A percentile compares a stretch with the other conserved stretches of the same genome.
These are phyloP conservation scores for Penicillium paxilli DNA, from an alignment of 495 filamentous ascomycete genomes.

Conservation along the genomic window DNA sequence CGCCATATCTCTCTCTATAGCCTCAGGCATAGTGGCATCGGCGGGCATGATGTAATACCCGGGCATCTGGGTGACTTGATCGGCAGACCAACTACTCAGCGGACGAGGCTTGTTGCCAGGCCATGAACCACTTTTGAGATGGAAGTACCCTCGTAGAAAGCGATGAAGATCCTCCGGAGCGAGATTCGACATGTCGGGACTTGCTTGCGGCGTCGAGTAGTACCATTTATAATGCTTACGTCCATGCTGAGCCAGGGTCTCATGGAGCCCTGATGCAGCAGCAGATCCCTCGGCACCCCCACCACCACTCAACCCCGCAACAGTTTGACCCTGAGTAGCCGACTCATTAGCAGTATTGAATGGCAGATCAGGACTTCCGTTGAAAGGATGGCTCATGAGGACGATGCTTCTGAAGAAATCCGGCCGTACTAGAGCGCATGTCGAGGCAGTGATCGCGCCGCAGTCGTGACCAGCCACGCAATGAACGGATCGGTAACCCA, in stretches of 20 bases:
- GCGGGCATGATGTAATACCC: conserved; percentile 70
- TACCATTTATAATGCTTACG: conserved; percentile 73
- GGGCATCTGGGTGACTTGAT: conserved; percentile 57
- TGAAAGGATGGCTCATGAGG: conserved; percentile 59
- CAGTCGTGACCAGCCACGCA: conserved; percentile 70
- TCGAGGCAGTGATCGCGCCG: conserved; percentile 57
- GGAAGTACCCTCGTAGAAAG: conserved; percentile 67
- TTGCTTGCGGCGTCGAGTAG: conserved; percentile 58
- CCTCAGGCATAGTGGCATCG: conserved; percentile 56
- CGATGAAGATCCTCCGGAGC: conserved; percentile 49
- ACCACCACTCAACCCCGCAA: conserved; percentile 9
- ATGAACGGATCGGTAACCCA: conserved; percentile 58
- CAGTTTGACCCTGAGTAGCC: conserved; percentile 21
- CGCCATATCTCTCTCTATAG: conserved; percentile 53
- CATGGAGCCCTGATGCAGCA: conserved; percentile 41
- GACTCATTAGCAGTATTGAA: conserved; percentile 46
- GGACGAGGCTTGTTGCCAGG: conserved; percentile 51
- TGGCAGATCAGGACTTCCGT: conserved; percentile 47
- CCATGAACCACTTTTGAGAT: conserved; percentile 67
- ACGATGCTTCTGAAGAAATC: conserved; percentile 60
- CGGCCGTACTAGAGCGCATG: conserved; percentile 61
- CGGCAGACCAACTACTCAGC: conserved; percentile 54
- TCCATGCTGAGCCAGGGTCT: conserved; percentile 50
- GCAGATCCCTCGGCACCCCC: conserved; percentile 31
- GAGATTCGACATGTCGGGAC: conserved; percentile 56